Base-by-base conservation (phyloP, 306 rosid species). In the Casuarina cunninghamiana region DNA sequence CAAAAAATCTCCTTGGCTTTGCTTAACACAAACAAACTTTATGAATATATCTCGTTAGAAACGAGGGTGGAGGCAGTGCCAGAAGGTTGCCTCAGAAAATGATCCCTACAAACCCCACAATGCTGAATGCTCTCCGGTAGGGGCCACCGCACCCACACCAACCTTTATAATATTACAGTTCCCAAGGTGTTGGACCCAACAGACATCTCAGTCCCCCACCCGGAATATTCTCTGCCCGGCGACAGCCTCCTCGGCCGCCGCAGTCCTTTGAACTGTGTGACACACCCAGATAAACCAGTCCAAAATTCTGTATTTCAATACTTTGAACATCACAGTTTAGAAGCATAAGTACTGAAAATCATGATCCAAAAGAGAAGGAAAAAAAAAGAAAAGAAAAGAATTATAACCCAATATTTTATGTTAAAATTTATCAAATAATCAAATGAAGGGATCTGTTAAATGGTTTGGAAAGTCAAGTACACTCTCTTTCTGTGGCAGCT, bases 141-240 rank as follows among this genome's bases (percentile, higher is more conserved):
- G 51, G 51, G 51, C 51, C 51, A 10, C 51, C 51, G 1, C 6
- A 1, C 3, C 51, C 51, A 10, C 51, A 48, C 51, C 51, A 48
- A 0, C 51, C 51, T 9, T 48, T 48, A 9, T 48, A 48, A 13
- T 10, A 48, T 48, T 48, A 48, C 51, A 10, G 13, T 48, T 48
- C 51, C 51, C 58, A 13, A 81, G 76, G 53, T 26, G 43, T 78
- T 75, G 85, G 83, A 21, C 83, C 83, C 83, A 54, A 75, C 45
- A 48, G 44, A 66, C 53, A 45, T 65, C 75, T 63, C 78, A 55
- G 38, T 39, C 42, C 55, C 32, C 37, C 53, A 5, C 54, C 74
- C 78, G 84, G 83, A 79, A 73, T 86, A 82, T 76, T 82, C 76
- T 79, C 80, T 21, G 39, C 58, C 81, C 53, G 69, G 50, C 26